Evolutionary conservation across 257 asterid species (phyloP).

Genomic region (Nyctanthes arbortristis): DNA sequence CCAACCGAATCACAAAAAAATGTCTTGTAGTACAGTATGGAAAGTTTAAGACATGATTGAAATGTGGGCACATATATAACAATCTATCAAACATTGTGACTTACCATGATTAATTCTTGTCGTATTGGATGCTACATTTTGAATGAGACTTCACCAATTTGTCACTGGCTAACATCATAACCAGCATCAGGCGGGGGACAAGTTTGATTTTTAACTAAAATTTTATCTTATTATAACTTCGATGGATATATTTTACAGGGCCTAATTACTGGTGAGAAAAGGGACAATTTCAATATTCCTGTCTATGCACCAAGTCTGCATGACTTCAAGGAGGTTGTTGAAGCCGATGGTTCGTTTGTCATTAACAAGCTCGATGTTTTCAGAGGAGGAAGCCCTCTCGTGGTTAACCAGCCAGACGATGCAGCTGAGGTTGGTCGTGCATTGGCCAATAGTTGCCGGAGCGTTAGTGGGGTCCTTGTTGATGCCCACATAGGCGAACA

Average conservation of each 20-base stretch:
- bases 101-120: neutral
- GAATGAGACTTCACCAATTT: neutral
- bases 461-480: slow-evolving; percentile 85
- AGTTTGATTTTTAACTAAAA: too few relatives aligned
- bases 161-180: neutral
- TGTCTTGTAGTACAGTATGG: too few relatives aligned
- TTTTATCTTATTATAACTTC: too few relatives aligned
- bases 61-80: too few relatives aligned
- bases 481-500: slow-evolving; percentile 89
- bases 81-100: neutral
- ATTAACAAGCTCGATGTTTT: slow-evolving; percentile 74
- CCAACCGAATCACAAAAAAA: too few relatives aligned
- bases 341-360: slow-evolving; percentile 63
- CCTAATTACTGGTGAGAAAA: slow-evolving; percentile 61
- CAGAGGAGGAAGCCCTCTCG: slow-evolving; percentile 93
- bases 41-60: neutral
- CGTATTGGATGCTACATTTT: neutral
- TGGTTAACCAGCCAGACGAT: slow-evolving; percentile 74
- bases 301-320: slow-evolving; percentile 87
- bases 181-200: neutral
- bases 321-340: slow-evolving; percentile 92
- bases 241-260: too few relatives aligned
- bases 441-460: slow-evolving; percentile 79
- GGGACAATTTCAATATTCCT: slow-evolving; percentile 91
- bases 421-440: slow-evolving; percentile 89